Evolutionary conservation across 305 asterid species (phyloP).

Genomic region (Solanum chacoense): DNA sequence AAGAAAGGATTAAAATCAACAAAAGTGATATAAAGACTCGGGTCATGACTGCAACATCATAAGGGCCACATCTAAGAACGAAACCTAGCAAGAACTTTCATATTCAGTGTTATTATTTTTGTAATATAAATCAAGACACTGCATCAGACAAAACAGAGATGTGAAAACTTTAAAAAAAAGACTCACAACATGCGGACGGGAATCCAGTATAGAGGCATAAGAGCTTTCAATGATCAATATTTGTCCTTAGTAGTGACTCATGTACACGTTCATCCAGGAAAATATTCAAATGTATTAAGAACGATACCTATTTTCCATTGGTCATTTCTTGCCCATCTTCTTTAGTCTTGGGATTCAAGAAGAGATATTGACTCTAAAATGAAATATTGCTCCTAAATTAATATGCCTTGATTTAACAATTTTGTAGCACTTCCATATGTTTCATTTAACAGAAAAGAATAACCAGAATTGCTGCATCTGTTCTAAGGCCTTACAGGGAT

Average conservation of each 20-base stretch:
- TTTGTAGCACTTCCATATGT: background rate
- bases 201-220: background rate
- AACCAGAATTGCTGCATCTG: background rate
- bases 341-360: background rate
- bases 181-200: background rate
- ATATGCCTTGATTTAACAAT: background rate
- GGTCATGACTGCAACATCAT: background rate
- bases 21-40: background rate
- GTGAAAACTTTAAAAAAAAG: background rate
- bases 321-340: background rate
- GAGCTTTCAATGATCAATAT: background rate
- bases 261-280: background rate
- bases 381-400: background rate
- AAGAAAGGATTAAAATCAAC: background rate
- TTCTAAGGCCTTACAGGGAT: conserved; percentile 49
- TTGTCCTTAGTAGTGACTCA: background rate
- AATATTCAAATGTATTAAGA: background rate
- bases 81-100: background rate
- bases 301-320: background rate
- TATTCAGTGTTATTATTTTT: background rate
- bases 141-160: background rate
- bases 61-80: background rate
- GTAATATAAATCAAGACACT: background rate
- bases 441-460: background rate
- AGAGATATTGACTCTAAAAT: background rate